Evolutionary conservation across 208 protist species (phyloP), one percentile per base, ranked within the genome.

Genomic region (Angomonas deanei): DNA sequence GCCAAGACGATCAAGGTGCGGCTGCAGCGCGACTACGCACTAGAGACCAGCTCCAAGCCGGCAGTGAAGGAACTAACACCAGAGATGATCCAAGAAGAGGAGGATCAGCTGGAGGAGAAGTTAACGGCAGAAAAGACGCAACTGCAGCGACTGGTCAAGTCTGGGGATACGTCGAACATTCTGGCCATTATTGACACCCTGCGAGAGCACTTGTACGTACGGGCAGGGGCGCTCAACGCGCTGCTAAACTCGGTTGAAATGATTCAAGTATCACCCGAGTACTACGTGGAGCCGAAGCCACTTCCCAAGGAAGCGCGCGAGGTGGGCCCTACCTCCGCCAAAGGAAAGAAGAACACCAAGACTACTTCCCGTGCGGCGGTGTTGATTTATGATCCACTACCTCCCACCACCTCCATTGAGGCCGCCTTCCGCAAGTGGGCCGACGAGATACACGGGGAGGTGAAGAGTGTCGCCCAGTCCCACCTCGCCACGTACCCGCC

Each of bases 241-340:
- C 62, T 95, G 39, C 67, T 76, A 19, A 78, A 83, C 71, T 64
- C 70, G 15, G 70, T 92, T 0, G 84, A 92, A 61, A 61, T 91
- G 58, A 68, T 79, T 48, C 73, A 72, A 23, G 49, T 95, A 3
- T 63, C 74, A 13, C 71, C 84, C 13, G 78, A 86, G 39, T 72
- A 84, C 66, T 91, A 88, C 61, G 72, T 88, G 47, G 75, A 84
- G 54, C 74, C 78, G 23, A 61, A 48, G 49, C 65, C 34, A 33
- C 32, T 62, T 36, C 30, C 34, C 23, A 50, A 24, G 49, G 73
- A 74, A 50, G 64, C 46, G 8, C 47, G 39, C 39, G 33, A 33
- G 19, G 33, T 26, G 15, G 48, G 26, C 27, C 47, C 23, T 23
- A 56, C 48, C n/a, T 26, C 33, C 13, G 31, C 55, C 3, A 61